Base-by-base conservation (phyloP, 1,139 yeast genomes). In the Yamadazyma pseudoaaseri region DNA sequence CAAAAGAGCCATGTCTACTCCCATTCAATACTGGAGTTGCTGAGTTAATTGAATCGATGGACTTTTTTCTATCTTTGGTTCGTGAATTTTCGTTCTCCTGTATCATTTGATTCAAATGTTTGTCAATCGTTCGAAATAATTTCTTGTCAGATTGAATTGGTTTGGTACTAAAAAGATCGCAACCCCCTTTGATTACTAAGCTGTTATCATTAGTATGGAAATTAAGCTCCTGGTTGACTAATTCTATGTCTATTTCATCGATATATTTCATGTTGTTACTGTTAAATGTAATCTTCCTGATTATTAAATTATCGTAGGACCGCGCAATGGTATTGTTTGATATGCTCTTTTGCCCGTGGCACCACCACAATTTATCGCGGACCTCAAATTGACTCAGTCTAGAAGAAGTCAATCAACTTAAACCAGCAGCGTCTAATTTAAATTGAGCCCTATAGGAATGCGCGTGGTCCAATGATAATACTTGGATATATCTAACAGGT, bases 81-180 rank as follows among this genome's bases (percentile, higher is more conserved):
- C 64, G 58, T n/a, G 70, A 62, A 27, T 65, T 50, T 41, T 68
- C 71, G 37, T 69, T 67, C 47, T 78, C 86, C 46, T 79, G 82
- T 35, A 81, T 60, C 27, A 81, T 64, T 30, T 79, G 80, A 43
- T 81, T 83, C 38, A 85, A 70, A 50, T 86, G 94, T 47, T 83
- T 81, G 56, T 89, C 97, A 33, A 92, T 79, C 0, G 92, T 79
- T 58, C 87, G 86, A 65, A 85, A 87, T 22, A 92, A 71, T 58
- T 90, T 90, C 49, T 89, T 73, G 58, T 92, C 99, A 2, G 92
- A 74, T 1, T 92, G 87, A 24, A 90, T 87, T 1, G 96, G 90
- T 54, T 92, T 92, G 1, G 98, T 92, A 1, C 97, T 86, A 56
- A 87, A 92, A 30, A 92, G 70, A 53, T 92, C 99, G 54, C 96